A percentile compares a stretch with the other conserved stretches of the same genome.
Evolutionary conservation across 768 basidiomycete genomes (phyloP).

Genomic region (Pholiota molesta): DNA sequence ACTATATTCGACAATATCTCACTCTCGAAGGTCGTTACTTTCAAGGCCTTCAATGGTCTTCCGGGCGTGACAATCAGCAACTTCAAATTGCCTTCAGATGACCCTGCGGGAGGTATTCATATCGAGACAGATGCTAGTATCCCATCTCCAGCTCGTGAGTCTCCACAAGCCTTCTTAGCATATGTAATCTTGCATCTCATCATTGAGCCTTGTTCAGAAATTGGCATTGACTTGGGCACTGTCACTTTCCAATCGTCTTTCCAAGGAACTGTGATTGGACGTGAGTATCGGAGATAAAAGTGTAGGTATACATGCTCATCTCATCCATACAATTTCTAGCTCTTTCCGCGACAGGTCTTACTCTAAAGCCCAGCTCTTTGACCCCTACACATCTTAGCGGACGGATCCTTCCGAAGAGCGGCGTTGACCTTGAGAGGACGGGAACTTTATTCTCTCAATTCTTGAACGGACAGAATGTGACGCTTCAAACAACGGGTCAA

Average conservation of each 20-base stretch:
- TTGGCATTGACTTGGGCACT: slow-evolving; percentile 71
- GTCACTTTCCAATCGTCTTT: slow-evolving; percentile 68
- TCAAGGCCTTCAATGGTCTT: slow-evolving; percentile 73
- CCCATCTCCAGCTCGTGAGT: slow-evolving; percentile 68
- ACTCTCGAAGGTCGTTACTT: slow-evolving; percentile 59
- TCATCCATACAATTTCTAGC: slow-evolving; percentile 37
- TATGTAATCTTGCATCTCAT: slow-evolving; percentile 17
- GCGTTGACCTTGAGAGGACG: slow-evolving; percentile 51
- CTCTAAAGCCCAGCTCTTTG: slow-evolving; percentile 49
- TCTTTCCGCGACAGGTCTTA: slow-evolving; percentile 49
- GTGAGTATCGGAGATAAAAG: slow-evolving; percentile 39
- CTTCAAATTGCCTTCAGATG: slow-evolving; percentile 70
- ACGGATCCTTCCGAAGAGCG: slow-evolving; percentile 64
- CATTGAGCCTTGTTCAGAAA: slow-evolving; percentile 39
- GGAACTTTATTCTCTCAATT: slow-evolving; percentile 70
- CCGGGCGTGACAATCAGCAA: slow-evolving; percentile 73
- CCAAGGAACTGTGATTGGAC: slow-evolving; percentile 57
- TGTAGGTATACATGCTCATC: background rate
- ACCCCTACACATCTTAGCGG: slow-evolving; percentile 61
- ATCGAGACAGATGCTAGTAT: slow-evolving; percentile 70
- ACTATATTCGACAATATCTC: slow-evolving; percentile 69
- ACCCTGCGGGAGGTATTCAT: slow-evolving; percentile 68
- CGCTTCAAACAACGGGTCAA: slow-evolving; percentile 58
- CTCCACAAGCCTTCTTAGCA: background rate
- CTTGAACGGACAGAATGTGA: slow-evolving; percentile 64